phyloP scores from a whole-genome alignment of 164 flowering plant genomes.

The Vitis rotundifolia region DNA sequence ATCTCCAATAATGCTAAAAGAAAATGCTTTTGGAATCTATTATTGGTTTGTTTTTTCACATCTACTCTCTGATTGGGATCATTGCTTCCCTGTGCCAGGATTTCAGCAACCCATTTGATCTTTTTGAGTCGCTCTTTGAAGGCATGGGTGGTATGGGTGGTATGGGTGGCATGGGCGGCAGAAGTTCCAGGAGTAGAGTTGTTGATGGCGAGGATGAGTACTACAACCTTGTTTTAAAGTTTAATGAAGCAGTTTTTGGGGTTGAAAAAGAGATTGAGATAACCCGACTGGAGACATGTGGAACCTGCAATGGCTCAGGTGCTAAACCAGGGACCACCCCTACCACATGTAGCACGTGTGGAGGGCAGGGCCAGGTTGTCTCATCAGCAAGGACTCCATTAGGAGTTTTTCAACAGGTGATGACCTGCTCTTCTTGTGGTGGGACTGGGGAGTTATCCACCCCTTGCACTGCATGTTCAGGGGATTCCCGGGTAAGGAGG shows the following conservation, averaged over 20 bases:
- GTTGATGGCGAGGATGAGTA: conserved; percentile 82
- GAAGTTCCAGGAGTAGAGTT: conserved; percentile 57
- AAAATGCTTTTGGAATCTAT: not conserved
- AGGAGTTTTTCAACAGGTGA: conserved; percentile 91
- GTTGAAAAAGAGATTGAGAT: conserved; percentile 90
- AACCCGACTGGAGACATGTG: conserved; percentile 76
- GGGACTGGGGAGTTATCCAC: conserved; percentile 79
- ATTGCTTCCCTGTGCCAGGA: conserved; percentile 50
- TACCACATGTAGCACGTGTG: conserved; percentile 72
- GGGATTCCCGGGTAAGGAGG: conserved; percentile 85
- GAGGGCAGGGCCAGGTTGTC: conserved; percentile 94
- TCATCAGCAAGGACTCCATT: conserved; percentile 83
- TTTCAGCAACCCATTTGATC: conserved; percentile 87
- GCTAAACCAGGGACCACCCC: conserved; percentile 88
- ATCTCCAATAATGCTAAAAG: not conserved
- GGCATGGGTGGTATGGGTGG: conserved; percentile 78
- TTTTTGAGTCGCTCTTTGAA: conserved; percentile 83
- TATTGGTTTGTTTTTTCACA: not conserved
- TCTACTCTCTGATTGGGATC: conserved; percentile 4
- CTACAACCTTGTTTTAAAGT: conserved; percentile 71
- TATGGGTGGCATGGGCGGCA: conserved; percentile 43
- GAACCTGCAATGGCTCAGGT: conserved; percentile 89
- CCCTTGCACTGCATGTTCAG: conserved; percentile 84
- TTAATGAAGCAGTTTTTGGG: conserved; percentile 93
- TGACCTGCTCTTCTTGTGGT: conserved; percentile 77